phyloP scores from a whole-genome alignment of 306 rosid species.

The Corylus americana region DNA sequence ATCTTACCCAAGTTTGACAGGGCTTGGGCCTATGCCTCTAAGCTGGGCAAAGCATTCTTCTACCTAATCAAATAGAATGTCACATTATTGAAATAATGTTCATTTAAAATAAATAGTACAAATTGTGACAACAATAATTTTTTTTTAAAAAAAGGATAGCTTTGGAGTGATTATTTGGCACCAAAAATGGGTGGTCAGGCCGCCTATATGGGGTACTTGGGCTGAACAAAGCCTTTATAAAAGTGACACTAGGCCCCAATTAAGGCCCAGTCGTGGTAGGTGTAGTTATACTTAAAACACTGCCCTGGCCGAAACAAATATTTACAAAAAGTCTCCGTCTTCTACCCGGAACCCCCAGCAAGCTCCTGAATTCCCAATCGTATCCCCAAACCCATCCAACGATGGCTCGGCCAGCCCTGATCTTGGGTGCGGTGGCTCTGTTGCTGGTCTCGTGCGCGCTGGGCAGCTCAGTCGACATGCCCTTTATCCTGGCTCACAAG shows the following conservation, averaged over 20 bases:
- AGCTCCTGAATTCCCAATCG: neutral
- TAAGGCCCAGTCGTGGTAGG: constrained; percentile 1
- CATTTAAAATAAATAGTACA: no score
- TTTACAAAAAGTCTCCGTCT: neutral
- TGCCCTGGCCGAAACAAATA: neutral
- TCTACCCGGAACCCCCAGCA: neutral
- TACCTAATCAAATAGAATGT: no score
- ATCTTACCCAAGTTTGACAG: no score
- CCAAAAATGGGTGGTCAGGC: no score
- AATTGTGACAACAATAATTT: no score
- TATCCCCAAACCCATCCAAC: constrained; percentile 11
- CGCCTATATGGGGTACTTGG: no score
- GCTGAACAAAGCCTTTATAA: no score
- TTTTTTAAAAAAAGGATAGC: no score
- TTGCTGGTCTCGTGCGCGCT: constrained; percentile 41
- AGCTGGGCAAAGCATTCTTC: no score
- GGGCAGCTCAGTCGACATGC: constrained; percentile 68
- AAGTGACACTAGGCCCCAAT: neutral
- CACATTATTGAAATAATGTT: no score
- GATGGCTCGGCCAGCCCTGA: constrained; percentile 58
- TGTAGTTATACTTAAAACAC: neutral
- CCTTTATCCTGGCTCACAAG: constrained; percentile 93
- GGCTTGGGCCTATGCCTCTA: no score
- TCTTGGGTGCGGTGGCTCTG: constrained; percentile 41
- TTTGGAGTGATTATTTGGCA: no score